These are phyloP conservation scores for Colletotrichum sansevieriae DNA, from an alignment of 2,329 filamentous ascomycete genomes.

Conservation along the genomic window DNA sequence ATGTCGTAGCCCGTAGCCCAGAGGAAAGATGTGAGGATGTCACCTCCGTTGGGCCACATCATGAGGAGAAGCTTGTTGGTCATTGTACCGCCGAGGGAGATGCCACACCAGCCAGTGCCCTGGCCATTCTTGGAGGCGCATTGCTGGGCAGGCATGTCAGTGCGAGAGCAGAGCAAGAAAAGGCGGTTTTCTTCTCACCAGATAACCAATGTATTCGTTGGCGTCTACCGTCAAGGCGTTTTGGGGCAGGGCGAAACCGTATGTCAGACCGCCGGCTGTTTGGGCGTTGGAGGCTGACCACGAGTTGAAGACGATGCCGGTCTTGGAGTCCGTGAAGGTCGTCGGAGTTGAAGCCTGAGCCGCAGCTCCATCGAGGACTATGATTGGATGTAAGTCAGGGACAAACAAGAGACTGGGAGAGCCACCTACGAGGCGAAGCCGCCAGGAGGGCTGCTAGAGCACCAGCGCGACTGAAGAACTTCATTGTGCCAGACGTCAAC, in stretches of 20 bases:
- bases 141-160: slow-evolving; percentile 51
- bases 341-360: slow-evolving; percentile 42
- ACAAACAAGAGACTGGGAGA: background rate
- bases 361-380: slow-evolving; percentile 36
- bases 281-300: slow-evolving; percentile 55
- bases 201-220: slow-evolving; percentile 70
- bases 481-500: slow-evolving; percentile 35
- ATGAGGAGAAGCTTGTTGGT: slow-evolving; percentile 69
- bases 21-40: slow-evolving; percentile 69
- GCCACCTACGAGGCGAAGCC: slow-evolving; percentile 30
- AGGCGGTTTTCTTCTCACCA: slow-evolving; percentile 56
- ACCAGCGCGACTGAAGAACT: slow-evolving; percentile 36
- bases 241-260: slow-evolving; percentile 67
- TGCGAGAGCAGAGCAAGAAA: background rate
- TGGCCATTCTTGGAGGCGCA: slow-evolving; percentile 59
- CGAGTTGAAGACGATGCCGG: slow-evolving; percentile 67
- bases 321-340: slow-evolving; percentile 58
- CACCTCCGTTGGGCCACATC: slow-evolving; percentile 66
- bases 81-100: slow-evolving; percentile 70
- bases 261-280: slow-evolving; percentile 60
- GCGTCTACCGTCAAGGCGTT: slow-evolving; percentile 61
- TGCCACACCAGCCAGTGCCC: slow-evolving; percentile 68
- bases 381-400: slow-evolving; percentile 6
- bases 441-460: slow-evolving; percentile 38
- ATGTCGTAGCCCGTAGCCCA: slow-evolving; percentile 70